Evolutionary conservation across 2,329 filamentous ascomycete species (phyloP), one percentile per base, ranked within the genome.

Genomic region (Sclerotinia borealis): DNA sequence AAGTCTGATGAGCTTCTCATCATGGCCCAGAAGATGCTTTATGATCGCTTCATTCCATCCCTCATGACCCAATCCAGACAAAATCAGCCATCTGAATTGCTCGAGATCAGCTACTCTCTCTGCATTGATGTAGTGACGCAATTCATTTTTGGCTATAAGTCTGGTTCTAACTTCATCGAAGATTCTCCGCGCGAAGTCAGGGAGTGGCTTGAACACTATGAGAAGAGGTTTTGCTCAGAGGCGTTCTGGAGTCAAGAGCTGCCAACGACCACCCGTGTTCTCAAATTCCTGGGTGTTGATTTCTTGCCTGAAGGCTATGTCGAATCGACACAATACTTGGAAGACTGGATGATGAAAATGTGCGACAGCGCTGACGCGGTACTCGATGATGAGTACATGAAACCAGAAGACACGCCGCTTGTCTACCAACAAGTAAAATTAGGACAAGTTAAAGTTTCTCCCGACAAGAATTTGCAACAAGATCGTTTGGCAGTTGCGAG

Each of bases 131-230:
- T 45, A 25, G 43, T 45, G n/a, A 45, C n/a, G n/a, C 43, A 45
- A 25, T 45, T 25, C 6, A 45, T 45, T 3, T 45, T 45, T 25
- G n/a, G 43, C n/a, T 45, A 45, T 22, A 45, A 22, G n/a, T 45
- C n/a, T 25, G 41, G 41, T 3, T 98, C 93, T 93, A 93, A 98
- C 77, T 99, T 45, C 2, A 45, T 25, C 10, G 9, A 45, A 45
- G n/a, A 45, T 11, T 45, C 43, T n/a, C 43, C 43, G 43, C 43
- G 43, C n/a, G 43, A 45, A n/a, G 43, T 45, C 9, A 45, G 43
- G n/a, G n/a, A 45, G 4, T 45, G 9, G n/a, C 43, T 45, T 25
- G 43, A 25, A 45, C 43, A 45, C n/a, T 22, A 45, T 25, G 43
- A 45, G n/a, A 45, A 22, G n/a, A 45, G n/a, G 13, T 45, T 22